A percentile compares a stretch with the other conserved stretches of the same genome.
Evolutionary conservation across 2,329 filamentous ascomycete genomes (phyloP).

Genomic region (Ophiostoma triangulosporum): DNA sequence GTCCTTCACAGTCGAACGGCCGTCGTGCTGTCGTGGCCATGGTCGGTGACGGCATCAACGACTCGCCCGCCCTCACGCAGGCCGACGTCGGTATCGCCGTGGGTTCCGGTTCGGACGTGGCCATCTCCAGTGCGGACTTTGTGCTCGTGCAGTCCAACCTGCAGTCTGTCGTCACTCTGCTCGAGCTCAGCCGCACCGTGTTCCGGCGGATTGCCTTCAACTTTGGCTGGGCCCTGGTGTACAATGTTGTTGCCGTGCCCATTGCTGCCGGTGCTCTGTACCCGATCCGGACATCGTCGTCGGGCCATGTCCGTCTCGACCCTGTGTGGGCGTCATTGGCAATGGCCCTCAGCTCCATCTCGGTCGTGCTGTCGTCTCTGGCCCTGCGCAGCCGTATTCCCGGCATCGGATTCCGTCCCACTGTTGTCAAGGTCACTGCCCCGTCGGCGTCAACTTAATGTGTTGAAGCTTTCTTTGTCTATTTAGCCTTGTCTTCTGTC

Average conservation of each 20-base stretch:
- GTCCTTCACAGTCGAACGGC: too few species aligned
- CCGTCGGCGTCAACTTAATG: not conserved
- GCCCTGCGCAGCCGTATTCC: slow-evolving; percentile 43
- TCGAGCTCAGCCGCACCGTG: slow-evolving; percentile 56
- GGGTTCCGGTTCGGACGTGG: slow-evolving; percentile 71
- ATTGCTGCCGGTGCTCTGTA: slow-evolving; percentile 72
- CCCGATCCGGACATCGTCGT: slow-evolving; percentile 31
- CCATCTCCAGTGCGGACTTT: slow-evolving; percentile 68
- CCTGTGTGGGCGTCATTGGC: slow-evolving; percentile 81
- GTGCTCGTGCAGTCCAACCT: slow-evolving; percentile 61
- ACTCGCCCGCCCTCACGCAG: slow-evolving; percentile 65
- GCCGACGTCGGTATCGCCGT: slow-evolving; percentile 79
- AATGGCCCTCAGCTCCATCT: slow-evolving; percentile 87
- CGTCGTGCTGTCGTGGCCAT: slow-evolving; percentile 54
- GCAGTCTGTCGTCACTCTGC: slow-evolving; percentile 55
- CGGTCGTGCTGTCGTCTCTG: slow-evolving; percentile 73
- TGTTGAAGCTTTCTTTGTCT: not conserved
- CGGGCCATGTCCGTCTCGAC: slow-evolving; percentile 49
- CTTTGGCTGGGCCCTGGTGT: slow-evolving; percentile 73
- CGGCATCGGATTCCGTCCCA: slow-evolving; percentile 30
- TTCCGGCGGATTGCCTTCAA: slow-evolving; percentile 73
- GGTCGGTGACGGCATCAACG: slow-evolving; percentile 83
- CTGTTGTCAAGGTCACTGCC: slow-evolving; percentile 1
- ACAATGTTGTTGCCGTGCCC: slow-evolving; percentile 66
- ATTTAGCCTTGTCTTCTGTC: not conserved